Percentiles rank a stretch among this genome's conserved stretches.
Evolutionary conservation across 352 stramenopile species (phyloP).

Genomic region (Phytophthora foliorum): DNA sequence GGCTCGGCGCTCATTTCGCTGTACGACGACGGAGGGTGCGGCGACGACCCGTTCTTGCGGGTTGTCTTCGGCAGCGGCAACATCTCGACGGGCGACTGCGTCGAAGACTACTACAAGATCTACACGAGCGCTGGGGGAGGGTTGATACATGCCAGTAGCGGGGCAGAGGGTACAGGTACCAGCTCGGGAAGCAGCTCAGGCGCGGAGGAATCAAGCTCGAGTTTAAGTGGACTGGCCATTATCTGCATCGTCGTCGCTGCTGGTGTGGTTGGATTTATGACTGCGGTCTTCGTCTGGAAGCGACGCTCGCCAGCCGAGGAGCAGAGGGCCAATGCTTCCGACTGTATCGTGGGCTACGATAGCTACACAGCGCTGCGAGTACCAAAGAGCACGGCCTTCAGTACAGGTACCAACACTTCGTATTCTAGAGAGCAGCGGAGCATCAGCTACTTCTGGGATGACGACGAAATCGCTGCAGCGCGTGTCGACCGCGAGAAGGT

Average conservation of each 20-base stretch:
- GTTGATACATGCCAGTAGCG: neutral
- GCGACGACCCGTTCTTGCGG: constrained; percentile 2
- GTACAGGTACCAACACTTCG: constrained; percentile 30
- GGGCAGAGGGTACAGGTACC: neutral
- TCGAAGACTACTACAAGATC: constrained; percentile 36
- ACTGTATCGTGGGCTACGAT: constrained; percentile 8
- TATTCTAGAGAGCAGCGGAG: constrained; percentile 30
- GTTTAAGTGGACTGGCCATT: constrained; percentile 5
- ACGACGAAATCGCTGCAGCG: constrained; percentile 33
- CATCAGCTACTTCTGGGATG: constrained; percentile 48
- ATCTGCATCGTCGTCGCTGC: constrained; percentile 24
- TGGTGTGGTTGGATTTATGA: constrained; percentile 28
- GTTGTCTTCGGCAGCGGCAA: constrained; percentile 28
- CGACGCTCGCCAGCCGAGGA: constrained; percentile 6
- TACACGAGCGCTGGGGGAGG: constrained; percentile 28
- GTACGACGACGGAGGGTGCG: constrained; percentile 16
- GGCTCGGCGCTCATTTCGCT: constrained; percentile 30
- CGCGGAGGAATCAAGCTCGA: neutral
- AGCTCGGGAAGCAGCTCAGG: neutral
- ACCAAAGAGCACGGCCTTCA: constrained; percentile 24
- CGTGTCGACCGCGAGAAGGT: constrained; percentile 39
- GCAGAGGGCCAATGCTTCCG: neutral
- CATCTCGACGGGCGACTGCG: constrained; percentile 32
- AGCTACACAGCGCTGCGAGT: constrained; percentile 12
- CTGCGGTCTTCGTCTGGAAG: constrained; percentile 34